phyloP scores from a whole-genome alignment of 164 flowering plant genomes.

The Cinnamomum micranthum region DNA sequence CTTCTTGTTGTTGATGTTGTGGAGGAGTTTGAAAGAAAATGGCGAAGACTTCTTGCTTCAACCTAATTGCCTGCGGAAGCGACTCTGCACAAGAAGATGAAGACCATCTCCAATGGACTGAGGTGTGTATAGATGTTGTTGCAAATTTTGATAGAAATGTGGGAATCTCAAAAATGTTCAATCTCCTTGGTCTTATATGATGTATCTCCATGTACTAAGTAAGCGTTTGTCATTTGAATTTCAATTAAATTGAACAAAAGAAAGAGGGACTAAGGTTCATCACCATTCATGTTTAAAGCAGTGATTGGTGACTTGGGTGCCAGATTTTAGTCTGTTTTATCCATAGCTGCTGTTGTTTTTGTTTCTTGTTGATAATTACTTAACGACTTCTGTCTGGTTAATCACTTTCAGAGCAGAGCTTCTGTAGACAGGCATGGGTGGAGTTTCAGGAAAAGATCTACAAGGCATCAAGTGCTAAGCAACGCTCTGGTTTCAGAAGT shows the following conservation, averaged over 20 bases:
- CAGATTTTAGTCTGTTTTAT: no score
- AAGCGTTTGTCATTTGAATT: not conserved
- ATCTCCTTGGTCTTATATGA: not conserved
- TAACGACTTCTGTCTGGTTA: not conserved
- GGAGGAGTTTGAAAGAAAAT: conserved; percentile 20
- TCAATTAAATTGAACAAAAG: not conserved
- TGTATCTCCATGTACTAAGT: not conserved
- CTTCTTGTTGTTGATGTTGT: not conserved
- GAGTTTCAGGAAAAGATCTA: conserved; percentile 91
- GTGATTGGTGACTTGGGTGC: no score
- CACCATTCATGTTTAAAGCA: no score
- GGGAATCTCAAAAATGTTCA: no score
- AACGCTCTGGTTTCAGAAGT: conserved; percentile 56
- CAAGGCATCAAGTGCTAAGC: conserved; percentile 76
- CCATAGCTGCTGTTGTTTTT: not conserved
- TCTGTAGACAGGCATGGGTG: conserved; percentile 72
- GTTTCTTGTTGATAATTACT: not conserved
- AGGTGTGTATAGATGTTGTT: conserved; percentile 27
- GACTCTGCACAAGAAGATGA: conserved; percentile 29
- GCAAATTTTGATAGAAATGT: not conserved
- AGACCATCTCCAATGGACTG: conserved; percentile 35
- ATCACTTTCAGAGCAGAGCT: conserved; percentile 42
- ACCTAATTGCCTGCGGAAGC: conserved; percentile 61
- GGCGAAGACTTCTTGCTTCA: conserved; percentile 58
- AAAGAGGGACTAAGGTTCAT: no score